Percentiles rank a stretch among this genome's conserved stretches.
phyloP scores from a whole-genome alignment of 75 land plant genomes.

The Cryptomeria japonica region DNA sequence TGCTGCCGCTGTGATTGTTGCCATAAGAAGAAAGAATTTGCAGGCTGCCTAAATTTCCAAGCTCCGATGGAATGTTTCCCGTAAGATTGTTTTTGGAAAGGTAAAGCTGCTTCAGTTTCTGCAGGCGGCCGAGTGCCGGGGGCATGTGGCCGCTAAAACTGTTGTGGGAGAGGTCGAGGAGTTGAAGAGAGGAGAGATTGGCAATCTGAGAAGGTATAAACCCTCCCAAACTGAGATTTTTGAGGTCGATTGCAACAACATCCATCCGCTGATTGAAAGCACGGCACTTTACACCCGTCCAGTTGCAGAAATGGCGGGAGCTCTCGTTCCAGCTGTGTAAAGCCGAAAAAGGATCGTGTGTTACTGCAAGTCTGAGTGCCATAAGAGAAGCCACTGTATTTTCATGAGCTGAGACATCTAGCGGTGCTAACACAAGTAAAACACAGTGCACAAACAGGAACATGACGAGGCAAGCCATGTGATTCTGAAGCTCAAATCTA shows the following conservation, averaged over 20 bases:
- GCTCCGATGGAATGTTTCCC: conserved; percentile 52
- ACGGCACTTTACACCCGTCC: background rate
- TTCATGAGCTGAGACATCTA: background rate
- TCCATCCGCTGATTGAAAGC: background rate
- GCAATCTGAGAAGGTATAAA: conserved; percentile 48
- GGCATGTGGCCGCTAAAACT: conserved; percentile 50
- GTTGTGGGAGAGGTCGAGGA: conserved; percentile 44
- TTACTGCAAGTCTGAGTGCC: background rate
- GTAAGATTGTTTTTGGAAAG: conserved; percentile 52
- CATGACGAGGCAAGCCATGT: background rate
- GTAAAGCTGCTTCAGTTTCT: conserved; percentile 35
- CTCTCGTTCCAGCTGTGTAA: background rate
- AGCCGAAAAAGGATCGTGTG: background rate
- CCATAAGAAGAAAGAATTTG: conserved; percentile 41
- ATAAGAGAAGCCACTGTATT: background rate
- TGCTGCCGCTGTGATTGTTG: conserved; percentile 42
- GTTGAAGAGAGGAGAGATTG: conserved; percentile 26
- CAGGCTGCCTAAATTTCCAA: conserved; percentile 49
- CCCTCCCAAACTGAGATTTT: conserved; percentile 37
- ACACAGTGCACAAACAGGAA: background rate
- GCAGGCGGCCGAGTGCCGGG: conserved; percentile 25
- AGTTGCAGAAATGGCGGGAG: background rate
- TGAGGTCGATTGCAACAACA: conserved; percentile 4
- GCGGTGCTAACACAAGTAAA: background rate
- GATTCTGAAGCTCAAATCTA: background rate